Conservation (phyloP, 371 early-diverging fungal species). For the Umbelopsis sp. region DNA sequence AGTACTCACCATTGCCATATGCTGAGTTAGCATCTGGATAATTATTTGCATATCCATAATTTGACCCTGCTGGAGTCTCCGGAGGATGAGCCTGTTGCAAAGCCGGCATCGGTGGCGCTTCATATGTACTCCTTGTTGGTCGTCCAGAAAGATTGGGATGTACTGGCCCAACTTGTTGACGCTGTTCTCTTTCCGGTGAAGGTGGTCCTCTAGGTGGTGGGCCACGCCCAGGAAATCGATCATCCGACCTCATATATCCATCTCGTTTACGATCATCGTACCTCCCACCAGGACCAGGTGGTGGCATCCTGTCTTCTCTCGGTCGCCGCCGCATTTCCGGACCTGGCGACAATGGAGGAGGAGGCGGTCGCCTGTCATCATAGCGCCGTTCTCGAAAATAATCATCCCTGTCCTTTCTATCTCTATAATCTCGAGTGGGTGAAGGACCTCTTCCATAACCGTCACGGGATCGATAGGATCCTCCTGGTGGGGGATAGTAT, state of each 20-base stretch:
- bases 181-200: constrained; percentile 25
- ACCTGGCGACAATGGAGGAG: neutral
- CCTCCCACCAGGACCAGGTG: constrained; percentile 33
- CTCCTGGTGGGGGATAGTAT: constrained; percentile 2
- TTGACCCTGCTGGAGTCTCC: constrained; percentile 22
- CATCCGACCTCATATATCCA: constrained; percentile 32
- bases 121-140: constrained; percentile 23
- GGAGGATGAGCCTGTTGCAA: constrained; percentile 21
- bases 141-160: constrained; percentile 21
- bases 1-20: constrained; percentile 3
- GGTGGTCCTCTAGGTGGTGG: constrained; percentile 19
- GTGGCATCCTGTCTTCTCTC: constrained; percentile 31
- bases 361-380: constrained; percentile 31
- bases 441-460: constrained; percentile 33
- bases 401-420: constrained; percentile 43
- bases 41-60: constrained; percentile 23
- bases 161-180: constrained; percentile 24
- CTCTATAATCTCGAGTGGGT: constrained; percentile 41
- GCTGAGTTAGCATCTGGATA: constrained; percentile 20
- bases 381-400: constrained; percentile 41
- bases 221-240: constrained; percentile 29
- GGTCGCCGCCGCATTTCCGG: constrained; percentile 1
- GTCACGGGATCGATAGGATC: constrained; percentile 25
- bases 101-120: constrained; percentile 24
- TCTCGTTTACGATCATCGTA: constrained; percentile 42